Evolutionary conservation across 2,329 filamentous ascomycete genomes (phyloP).

Genomic region (Ascochyta koolunga): DNA sequence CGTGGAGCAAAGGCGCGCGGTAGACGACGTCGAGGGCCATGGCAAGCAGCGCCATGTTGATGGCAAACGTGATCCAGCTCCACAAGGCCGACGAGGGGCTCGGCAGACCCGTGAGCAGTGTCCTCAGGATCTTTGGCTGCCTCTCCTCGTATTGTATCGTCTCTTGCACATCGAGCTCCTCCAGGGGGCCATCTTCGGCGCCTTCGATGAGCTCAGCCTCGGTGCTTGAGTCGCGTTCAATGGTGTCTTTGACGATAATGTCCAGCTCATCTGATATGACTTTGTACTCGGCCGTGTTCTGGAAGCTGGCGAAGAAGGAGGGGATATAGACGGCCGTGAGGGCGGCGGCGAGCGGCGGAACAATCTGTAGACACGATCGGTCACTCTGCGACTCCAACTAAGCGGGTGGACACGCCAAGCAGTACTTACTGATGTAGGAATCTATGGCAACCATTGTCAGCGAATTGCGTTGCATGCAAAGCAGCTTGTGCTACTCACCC

Average conservation of each 20-base stretch:
- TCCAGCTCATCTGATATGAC: constrained; percentile 66
- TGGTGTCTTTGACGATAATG: constrained; percentile 50
- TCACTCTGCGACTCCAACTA: background rate
- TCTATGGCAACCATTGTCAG: constrained; percentile 24
- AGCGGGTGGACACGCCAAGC: background rate
- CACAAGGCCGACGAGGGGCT: constrained; percentile 70
- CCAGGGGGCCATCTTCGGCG: constrained; percentile 40
- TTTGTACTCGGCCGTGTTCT: constrained; percentile 62
- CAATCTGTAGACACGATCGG: constrained; percentile 28
- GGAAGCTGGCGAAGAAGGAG: constrained; percentile 65
- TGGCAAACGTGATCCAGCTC: constrained; percentile 70
- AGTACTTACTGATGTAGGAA: constrained; percentile 40
- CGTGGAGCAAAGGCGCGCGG: constrained; percentile 72
- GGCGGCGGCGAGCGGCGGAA: constrained; percentile 60
- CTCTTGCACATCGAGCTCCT: constrained; percentile 66
- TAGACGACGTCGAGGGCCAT: constrained; percentile 81
- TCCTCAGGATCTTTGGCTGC: constrained; percentile 63
- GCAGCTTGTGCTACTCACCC: constrained; percentile 53
- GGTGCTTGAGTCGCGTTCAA: constrained; percentile 40
- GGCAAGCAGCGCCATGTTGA: constrained; percentile 73
- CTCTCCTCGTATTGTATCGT: constrained; percentile 65
- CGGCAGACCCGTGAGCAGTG: constrained; percentile 77
- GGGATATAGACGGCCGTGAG: constrained; percentile 71
- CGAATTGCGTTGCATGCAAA: background rate
- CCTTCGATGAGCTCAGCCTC: constrained; percentile 50